These are phyloP conservation scores for Hagleromyces aurorensis DNA, from an alignment of 805 yeast genomes.

Conservation along the genomic window DNA sequence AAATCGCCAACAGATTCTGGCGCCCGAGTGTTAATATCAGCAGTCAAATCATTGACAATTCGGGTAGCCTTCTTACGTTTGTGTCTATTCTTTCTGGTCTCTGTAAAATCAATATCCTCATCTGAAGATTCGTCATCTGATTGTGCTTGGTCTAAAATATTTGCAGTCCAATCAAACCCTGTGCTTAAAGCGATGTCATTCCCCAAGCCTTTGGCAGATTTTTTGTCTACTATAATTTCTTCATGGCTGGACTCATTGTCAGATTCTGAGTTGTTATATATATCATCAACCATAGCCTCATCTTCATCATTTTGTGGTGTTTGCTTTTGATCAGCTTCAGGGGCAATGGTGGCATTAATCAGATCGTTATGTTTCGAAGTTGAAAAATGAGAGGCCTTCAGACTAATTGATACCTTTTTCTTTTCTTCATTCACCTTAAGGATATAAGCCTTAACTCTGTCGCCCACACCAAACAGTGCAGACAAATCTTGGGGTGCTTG, in stretches of 20 bases:
- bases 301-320: constrained; percentile 13
- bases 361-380: constrained; percentile 30
- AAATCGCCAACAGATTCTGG: constrained; percentile 91
- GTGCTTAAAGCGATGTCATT: constrained; percentile 64
- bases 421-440: constrained; percentile 54
- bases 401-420: constrained; percentile 77
- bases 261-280: constrained; percentile 26
- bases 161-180: constrained; percentile 95
- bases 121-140: constrained; percentile 48
- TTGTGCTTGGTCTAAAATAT: constrained; percentile 73
- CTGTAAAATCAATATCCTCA: constrained; percentile 45
- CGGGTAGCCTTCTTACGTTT: constrained; percentile 36
- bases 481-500: constrained; percentile 47
- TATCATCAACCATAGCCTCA: constrained; percentile 26
- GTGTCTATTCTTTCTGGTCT: constrained; percentile 38
- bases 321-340: constrained; percentile 24
- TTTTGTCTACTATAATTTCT: constrained; percentile 28
- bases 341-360: constrained; percentile 15
- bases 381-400: constrained; percentile 86
- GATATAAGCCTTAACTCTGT: constrained; percentile 78
- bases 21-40: constrained; percentile 70
- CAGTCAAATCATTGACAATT: constrained; percentile 70
- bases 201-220: constrained; percentile 47
- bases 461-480: constrained; percentile 78
- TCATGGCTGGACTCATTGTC: constrained; percentile 30